Percentiles rank a stretch among this genome's conserved stretches.
phyloP scores from a whole-genome alignment of 768 basidiomycete genomes.

The Boletellus ananas region DNA sequence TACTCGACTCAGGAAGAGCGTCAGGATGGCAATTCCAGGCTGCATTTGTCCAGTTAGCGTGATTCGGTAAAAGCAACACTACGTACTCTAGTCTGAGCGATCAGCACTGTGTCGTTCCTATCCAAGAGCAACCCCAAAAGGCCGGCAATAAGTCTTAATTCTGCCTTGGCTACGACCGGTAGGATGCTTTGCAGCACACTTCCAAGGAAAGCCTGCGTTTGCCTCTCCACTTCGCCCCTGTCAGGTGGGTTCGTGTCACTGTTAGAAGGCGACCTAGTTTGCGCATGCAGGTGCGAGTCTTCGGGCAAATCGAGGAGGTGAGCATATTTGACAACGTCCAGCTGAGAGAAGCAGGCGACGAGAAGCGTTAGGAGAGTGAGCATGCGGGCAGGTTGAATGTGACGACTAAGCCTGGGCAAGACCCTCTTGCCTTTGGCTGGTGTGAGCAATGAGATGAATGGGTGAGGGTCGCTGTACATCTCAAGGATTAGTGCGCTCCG shows the following conservation, averaged over 20 bases:
- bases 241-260: constrained; percentile 31
- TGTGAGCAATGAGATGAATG: constrained; percentile 87
- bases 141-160: constrained; percentile 79
- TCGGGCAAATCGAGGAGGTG: constrained; percentile 64
- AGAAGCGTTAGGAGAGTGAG: constrained; percentile 86
- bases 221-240: constrained; percentile 71
- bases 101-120: constrained; percentile 65
- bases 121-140: constrained; percentile 80
- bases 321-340: constrained; percentile 85
- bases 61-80: not conserved
- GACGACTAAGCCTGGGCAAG: constrained; percentile 82
- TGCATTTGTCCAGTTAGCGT: constrained; percentile 29
- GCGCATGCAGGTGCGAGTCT: constrained; percentile 41
- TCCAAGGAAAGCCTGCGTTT: constrained; percentile 85
- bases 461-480: constrained; percentile 76
- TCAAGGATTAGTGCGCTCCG: not conserved
- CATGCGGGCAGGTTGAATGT: constrained; percentile 74
- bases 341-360: constrained; percentile 89
- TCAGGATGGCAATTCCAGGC: constrained; percentile 91
- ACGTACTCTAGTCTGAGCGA: constrained; percentile 80
- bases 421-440: constrained; percentile 92
- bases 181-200: constrained; percentile 86
- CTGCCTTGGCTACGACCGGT: constrained; percentile 73
- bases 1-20: constrained; percentile 88
- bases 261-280: constrained; percentile 16